Base-by-base conservation (phyloP, 2,329 filamentous ascomycete species). In the Zymoseptoria pseudotritici region DNA sequence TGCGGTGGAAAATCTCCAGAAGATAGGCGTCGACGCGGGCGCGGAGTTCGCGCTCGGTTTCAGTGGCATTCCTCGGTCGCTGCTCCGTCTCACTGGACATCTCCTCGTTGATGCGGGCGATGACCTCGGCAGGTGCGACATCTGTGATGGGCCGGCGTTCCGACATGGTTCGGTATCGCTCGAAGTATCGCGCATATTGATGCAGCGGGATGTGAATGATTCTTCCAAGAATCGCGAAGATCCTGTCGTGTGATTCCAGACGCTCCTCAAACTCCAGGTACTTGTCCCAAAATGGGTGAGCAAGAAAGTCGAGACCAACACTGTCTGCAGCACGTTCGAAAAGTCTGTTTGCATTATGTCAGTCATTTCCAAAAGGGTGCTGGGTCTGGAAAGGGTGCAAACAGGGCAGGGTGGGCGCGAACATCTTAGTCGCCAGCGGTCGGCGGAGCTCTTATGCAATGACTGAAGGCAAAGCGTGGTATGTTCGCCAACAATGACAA, bases 231-330 rank as follows among this genome's bases (percentile, higher is more conserved):
- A 99, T 90, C 50, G 84, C 85, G 68, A 95, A 96, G 58, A 97
- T 90, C 69, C 86, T 90, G 64, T 95, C 90, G 13, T 88, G 84
- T 0, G 88, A 86, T 70, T 96, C 91, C 63, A 93, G 81, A 1
- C 92, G 88, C 73, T 97, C 92, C 73, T 97, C 94, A 70, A 95
- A 97, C 73, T 97, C 94, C 65, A 99, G 85, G 71, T 96, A 99
- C 77, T 96, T 97, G 75, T 99, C 94, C 94, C 94, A 99, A 78
- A 99, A 97, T 1, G 91, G 91, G 72, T 97, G 91, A 2, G 92
- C 88, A 29, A 96, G 82, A 72, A 96, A 99, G 76, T 99, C 94
- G 19, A 97, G 82, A 17, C 94, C 94, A 50, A 96, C 91, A 69
- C 84, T 87, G 29, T 83, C 83, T 26, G 91, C 89, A 63, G 89